Evolutionary conservation across 192 early-diverging fungal genomes (phyloP), one percentile per base, ranked within the genome.

Genomic region (Piromyces sp.): DNA sequence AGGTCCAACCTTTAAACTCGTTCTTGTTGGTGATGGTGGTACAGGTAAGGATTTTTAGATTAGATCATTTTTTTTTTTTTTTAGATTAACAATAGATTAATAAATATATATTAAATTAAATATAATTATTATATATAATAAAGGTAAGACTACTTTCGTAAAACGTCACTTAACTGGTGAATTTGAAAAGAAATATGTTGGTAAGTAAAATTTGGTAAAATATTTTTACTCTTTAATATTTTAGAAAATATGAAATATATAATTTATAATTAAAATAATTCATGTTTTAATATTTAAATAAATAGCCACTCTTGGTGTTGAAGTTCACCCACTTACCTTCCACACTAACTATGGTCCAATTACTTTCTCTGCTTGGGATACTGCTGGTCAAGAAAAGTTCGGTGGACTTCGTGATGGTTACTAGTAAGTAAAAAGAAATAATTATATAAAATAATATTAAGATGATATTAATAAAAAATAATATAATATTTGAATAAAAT

Each of bases 151-250:
- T 83, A 99, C 98, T 83, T 99, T 99, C 86, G 98, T 99, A 84
- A 99, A 99, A 92, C 96, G 98, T 85, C 98, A 99, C 85, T 93
- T 95, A 88, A 96, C 96, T 82, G 98, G 98, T 85, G 98, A 99
- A 92, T 99, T 98, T 84, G 98, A 99, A 88, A 99, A 99, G 96
- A 97, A 97, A 89, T 99, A 99, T 88, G 93, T 99, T 85, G 95
- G 94, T 95, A 91, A 87, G 91, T 86, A 81, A 3, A n/a, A n/a
- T n/a, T n/a, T n/a, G n/a, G n/a, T n/a, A n/a, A n/a, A n/a, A n/a
- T n/a, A n/a, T n/a, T n/a, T n/a, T n/a, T n/a, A n/a, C n/a, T n/a
- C n/a, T n/a, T n/a, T n/a, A n/a, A n/a, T n/a, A n/a, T n/a, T n/a
- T n/a, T n/a, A n/a, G n/a, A n/a, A n/a, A n/a, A n/a, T n/a, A n/a